Conservation (phyloP, 352 stramenopile species). For the Pythium dissimile region DNA sequence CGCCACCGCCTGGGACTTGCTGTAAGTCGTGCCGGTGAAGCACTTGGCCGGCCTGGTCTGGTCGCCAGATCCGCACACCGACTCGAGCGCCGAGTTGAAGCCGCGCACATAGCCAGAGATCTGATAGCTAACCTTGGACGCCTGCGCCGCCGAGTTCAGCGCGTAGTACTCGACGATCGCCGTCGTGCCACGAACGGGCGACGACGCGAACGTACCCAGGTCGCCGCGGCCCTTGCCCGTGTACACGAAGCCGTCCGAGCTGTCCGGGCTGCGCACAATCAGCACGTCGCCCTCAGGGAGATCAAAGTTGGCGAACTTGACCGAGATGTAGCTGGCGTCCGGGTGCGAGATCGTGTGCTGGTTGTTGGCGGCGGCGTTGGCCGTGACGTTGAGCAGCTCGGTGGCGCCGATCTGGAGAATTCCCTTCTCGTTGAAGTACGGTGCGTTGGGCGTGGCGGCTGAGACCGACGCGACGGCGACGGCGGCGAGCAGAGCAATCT, state of each 20-base stretch:
- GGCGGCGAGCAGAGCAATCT: constrained; percentile 19
- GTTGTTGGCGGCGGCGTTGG: background rate
- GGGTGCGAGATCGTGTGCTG: constrained; percentile 26
- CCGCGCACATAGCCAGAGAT: constrained; percentile 22
- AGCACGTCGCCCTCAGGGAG: constrained; percentile 51
- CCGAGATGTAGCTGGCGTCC: constrained; percentile 41
- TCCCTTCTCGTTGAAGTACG: constrained; percentile 27
- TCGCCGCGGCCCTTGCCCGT: constrained; percentile 8
- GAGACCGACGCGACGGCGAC: constrained; percentile 5
- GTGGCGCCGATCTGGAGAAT: constrained; percentile 36
- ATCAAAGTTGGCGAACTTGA: constrained; percentile 52
- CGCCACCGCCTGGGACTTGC: constrained; percentile 19
- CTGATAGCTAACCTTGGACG: constrained; percentile 11
- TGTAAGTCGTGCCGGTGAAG: constrained; percentile 22
- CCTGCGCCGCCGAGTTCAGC: background rate
- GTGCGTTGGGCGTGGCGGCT: constrained; percentile 11
- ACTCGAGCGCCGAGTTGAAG: constrained; percentile 19
- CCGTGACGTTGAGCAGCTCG: constrained; percentile 9
- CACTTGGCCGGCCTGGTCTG: constrained; percentile 29
- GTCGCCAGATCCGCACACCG: constrained; percentile 28
- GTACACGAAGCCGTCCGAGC: constrained; percentile 1
- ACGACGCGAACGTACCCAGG: background rate
- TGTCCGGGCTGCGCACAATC: constrained; percentile 34
- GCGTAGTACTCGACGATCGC: constrained; percentile 21
- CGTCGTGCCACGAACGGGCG: constrained; percentile 7